These are phyloP conservation scores for Bertia moriformis DNA, from an alignment of 2,329 filamentous ascomycete species.

Conservation along the genomic window DNA sequence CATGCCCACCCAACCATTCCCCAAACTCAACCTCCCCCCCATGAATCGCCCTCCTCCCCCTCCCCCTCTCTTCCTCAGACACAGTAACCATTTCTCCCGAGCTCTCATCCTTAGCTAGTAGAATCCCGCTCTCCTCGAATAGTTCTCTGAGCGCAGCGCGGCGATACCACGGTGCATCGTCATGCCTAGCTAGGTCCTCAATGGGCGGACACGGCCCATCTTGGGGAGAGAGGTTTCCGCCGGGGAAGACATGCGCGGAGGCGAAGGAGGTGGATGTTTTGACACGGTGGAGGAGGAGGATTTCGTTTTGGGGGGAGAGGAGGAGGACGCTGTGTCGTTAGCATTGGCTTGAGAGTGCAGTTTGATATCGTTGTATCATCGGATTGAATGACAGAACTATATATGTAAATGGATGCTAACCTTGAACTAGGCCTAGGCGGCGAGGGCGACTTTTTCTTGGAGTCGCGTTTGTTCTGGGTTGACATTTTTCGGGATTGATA, in stretches of 20 bases:
- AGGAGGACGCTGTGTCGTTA: constrained; percentile 33
- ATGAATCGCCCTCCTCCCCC: constrained; percentile 32
- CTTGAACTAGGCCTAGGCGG: constrained; percentile 34
- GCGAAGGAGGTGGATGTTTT: constrained; percentile 46
- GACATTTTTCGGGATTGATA: not conserved
- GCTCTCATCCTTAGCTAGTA: constrained; percentile 29
- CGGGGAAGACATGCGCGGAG: constrained; percentile 52
- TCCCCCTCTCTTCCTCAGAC: constrained; percentile 32
- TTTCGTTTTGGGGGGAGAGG: constrained; percentile 46
- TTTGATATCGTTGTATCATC: not conserved
- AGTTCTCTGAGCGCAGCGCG: constrained; percentile 46
- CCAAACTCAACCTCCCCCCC: not conserved
- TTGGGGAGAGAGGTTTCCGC: constrained; percentile 38
- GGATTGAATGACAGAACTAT: too few relatives aligned
- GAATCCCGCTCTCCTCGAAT: constrained; percentile 51
- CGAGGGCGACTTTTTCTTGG: not conserved
- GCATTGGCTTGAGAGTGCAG: not conserved
- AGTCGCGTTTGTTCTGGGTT: not conserved
- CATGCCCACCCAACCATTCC: constrained; percentile 25
- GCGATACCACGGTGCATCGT: constrained; percentile 39
- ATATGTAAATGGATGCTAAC: constrained; percentile 12
- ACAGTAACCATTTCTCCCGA: constrained; percentile 32
- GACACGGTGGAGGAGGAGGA: constrained; percentile 49
- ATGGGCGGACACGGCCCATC: constrained; percentile 35
- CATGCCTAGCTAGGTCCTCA: constrained; percentile 29